Conservation (phyloP, 2,329 filamentous ascomycete genomes). For the Hypoxylon sp. region DNA sequence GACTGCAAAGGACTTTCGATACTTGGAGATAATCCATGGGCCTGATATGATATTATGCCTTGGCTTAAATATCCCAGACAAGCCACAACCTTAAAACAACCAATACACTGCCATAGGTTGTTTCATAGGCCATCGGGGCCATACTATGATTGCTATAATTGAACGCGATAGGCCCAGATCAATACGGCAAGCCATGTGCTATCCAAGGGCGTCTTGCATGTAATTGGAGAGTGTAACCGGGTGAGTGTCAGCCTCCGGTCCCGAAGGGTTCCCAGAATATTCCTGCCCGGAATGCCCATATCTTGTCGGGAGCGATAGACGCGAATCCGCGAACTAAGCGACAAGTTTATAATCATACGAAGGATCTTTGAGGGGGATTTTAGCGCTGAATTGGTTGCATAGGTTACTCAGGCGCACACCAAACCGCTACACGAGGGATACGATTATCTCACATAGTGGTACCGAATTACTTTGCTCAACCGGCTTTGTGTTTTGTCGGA, state of each 20-base stretch:
- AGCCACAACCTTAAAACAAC: conserved; percentile 35
- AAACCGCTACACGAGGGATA: conserved; percentile 32
- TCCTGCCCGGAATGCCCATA: not conserved
- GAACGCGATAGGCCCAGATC: not conserved
- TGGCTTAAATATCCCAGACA: conserved; percentile 19
- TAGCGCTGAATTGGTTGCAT: conserved; percentile 31
- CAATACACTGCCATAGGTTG: conserved; percentile 19
- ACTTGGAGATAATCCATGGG: not conserved
- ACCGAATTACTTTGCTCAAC: conserved; percentile 1
- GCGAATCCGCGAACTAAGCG: conserved; percentile 30
- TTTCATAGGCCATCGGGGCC: conserved; percentile 15
- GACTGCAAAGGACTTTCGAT: conserved; percentile 20
- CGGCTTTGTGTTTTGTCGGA: conserved; percentile 8
- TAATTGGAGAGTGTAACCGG: conserved; percentile 18
- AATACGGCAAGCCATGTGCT: conserved; percentile 10
- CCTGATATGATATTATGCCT: conserved; percentile 25
- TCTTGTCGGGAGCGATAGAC: conserved; percentile 27
- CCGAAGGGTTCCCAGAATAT: conserved; percentile 15
- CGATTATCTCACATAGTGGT: conserved; percentile 27
- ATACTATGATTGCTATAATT: not conserved
- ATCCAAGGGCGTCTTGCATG: conserved; percentile 11
- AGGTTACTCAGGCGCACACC: conserved; percentile 28
- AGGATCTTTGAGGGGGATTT: conserved; percentile 35
- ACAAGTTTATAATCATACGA: conserved; percentile 15
- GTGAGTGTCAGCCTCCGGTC: conserved; percentile 37